These are phyloP conservation scores for Globisporangium iwayamae DNA, from an alignment of 352 stramenopile genomes.

Conservation along the genomic window DNA sequence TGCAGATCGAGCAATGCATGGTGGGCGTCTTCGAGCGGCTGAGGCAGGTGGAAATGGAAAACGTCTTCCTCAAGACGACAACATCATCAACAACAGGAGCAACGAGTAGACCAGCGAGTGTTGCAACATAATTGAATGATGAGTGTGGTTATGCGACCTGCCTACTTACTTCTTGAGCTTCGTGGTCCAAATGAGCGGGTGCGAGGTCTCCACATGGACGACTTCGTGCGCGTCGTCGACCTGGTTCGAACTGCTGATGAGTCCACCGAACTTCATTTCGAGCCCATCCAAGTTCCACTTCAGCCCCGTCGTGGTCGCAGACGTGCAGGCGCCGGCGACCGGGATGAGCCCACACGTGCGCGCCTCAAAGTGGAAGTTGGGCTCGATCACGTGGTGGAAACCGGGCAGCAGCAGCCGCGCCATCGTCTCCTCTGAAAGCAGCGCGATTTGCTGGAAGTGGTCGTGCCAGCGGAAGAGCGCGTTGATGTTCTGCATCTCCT, in stretches of 20 bases:
- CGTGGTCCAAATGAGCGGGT: slow-evolving; percentile 88
- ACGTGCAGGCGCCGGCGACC: slow-evolving; percentile 72
- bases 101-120: not conserved
- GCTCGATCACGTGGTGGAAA: slow-evolving; percentile 59
- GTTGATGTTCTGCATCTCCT: slow-evolving; percentile 96
- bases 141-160: not conserved
- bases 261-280: slow-evolving; percentile 67
- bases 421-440: slow-evolving; percentile 90
- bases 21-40: slow-evolving; percentile 52
- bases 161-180: slow-evolving; percentile 55
- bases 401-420: slow-evolving; percentile 75
- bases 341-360: slow-evolving; percentile 94
- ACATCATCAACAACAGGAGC: not conserved
- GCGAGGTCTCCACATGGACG: slow-evolving; percentile 67
- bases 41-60: slow-evolving; percentile 45
- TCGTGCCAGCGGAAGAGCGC: slow-evolving; percentile 87
- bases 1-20: slow-evolving; percentile 55
- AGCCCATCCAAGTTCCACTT: slow-evolving; percentile 84
- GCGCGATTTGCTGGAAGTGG: slow-evolving; percentile 75
- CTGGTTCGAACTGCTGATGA: slow-evolving; percentile 86
- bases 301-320: slow-evolving; percentile 85
- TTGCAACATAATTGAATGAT: slow-evolving; percentile 1
- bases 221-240: slow-evolving; percentile 37
- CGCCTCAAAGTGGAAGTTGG: slow-evolving; percentile 88
- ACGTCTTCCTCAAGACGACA: slow-evolving; percentile 31